Percentiles rank a stretch among this genome's conserved stretches.
phyloP scores from a whole-genome alignment of 192 early-diverging fungal species.

The Gamsiella multidivaricata region DNA sequence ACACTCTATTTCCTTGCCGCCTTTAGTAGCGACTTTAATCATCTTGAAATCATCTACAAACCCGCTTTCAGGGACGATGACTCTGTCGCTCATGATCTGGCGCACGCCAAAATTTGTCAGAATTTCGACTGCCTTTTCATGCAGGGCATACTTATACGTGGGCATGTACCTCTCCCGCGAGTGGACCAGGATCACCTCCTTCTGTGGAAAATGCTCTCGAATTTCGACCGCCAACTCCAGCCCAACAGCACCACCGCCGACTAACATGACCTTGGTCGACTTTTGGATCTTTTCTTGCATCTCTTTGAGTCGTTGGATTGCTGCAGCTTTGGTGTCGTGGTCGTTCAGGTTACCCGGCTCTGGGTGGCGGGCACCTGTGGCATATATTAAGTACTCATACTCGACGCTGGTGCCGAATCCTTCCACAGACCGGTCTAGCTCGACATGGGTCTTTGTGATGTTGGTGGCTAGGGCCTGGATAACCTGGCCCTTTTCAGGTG shows the following conservation, averaged over 20 bases:
- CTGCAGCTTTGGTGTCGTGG: constrained; percentile 57
- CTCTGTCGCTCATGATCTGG: constrained; percentile 57
- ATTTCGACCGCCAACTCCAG: constrained; percentile 85
- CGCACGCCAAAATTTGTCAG: constrained; percentile 59
- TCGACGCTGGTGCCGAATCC: constrained; percentile 60
- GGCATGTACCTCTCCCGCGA: constrained; percentile 68
- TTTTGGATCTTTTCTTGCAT: constrained; percentile 66
- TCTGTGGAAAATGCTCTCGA: constrained; percentile 65
- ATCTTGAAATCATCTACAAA: constrained; percentile 62
- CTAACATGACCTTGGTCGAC: constrained; percentile 69
- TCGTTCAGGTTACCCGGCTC: constrained; percentile 58
- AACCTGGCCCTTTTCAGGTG: constrained; percentile 56
- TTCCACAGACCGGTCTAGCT: constrained; percentile 62
- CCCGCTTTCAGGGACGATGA: constrained; percentile 71
- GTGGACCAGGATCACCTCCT: constrained; percentile 74
- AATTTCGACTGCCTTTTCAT: constrained; percentile 64
- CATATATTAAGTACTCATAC: constrained; percentile 67
- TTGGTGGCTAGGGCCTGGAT: constrained; percentile 59
- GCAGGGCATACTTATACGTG: constrained; percentile 65
- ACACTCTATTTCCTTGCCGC: constrained; percentile 55
- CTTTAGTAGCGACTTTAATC: constrained; percentile 55
- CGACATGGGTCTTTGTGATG: constrained; percentile 59
- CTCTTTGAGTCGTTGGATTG: constrained; percentile 51
- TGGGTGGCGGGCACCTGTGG: constrained; percentile 64
- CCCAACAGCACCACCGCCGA: constrained; percentile 83